These are phyloP conservation scores for Coemansia sp. DNA, from an alignment of 192 early-diverging fungal species.

Conservation along the genomic window DNA sequence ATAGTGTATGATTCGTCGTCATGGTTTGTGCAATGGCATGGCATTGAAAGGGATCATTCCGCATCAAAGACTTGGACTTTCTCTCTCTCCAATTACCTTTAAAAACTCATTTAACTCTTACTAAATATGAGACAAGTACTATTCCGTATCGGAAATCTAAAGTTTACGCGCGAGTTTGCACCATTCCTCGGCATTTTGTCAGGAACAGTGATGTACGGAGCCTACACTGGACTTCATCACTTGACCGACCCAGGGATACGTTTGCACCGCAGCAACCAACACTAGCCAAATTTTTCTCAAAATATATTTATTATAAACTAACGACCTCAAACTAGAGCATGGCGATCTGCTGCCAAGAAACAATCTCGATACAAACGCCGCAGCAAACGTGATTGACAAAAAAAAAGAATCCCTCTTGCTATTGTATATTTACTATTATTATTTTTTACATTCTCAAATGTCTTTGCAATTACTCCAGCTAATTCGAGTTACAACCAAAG, in stretches of 20 bases:
- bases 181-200: slow-evolving; percentile 11
- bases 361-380: not conserved
- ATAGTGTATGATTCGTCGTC: not conserved
- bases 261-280: slow-evolving; percentile 26
- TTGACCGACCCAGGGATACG: slow-evolving; percentile 18
- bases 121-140: slow-evolving; percentile 9
- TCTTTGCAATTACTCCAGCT: not conserved
- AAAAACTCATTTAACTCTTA: not conserved
- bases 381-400: not conserved
- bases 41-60: not conserved
- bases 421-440: not conserved
- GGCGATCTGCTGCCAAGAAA: too few relatives aligned
- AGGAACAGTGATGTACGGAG: slow-evolving; percentile 14
- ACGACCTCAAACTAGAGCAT: too few relatives aligned
- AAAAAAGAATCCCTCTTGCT: not conserved
- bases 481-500: not conserved
- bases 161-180: slow-evolving; percentile 14
- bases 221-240: slow-evolving; percentile 19
- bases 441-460: not conserved
- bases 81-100: not conserved
- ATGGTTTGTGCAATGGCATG: not conserved
- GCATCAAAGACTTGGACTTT: not conserved
- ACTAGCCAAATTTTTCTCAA: not conserved
- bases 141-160: slow-evolving; percentile 27
- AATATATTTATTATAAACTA: not conserved